Conservation (phyloP, 2,329 filamentous ascomycete species). For the Triangularia verruculosa region DNA sequence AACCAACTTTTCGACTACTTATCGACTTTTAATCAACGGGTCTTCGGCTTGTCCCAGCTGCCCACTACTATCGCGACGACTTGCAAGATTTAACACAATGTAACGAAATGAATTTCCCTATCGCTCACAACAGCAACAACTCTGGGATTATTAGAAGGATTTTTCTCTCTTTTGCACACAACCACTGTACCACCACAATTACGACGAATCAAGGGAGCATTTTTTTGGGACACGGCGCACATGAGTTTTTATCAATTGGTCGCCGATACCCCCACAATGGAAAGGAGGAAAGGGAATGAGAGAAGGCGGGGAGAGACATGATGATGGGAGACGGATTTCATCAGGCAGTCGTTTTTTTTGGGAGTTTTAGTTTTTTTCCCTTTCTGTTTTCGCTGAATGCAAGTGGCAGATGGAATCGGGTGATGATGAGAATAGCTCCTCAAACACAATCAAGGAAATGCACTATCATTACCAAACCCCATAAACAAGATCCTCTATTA, state of each 20-base stretch:
- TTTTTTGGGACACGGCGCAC: background rate
- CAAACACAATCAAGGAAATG: background rate
- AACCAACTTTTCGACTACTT: constrained; percentile 15
- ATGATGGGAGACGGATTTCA: background rate
- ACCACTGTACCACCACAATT: constrained; percentile 1
- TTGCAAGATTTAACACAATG: constrained; percentile 19
- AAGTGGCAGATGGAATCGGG: background rate
- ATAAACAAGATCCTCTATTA: background rate
- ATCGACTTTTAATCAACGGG: constrained; percentile 29
- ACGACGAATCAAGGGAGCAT: background rate
- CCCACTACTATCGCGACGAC: constrained; percentile 17
- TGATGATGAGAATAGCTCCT: background rate
- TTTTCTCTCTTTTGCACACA: background rate
- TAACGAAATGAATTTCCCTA: constrained; percentile 9
- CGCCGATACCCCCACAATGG: constrained; percentile 3
- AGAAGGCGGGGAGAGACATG: background rate
- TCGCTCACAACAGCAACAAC: constrained; percentile 4
- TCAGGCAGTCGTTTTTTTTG: background rate
- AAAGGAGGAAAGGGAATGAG: background rate
- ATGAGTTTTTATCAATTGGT: constrained; percentile 1
- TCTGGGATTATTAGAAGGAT: background rate
- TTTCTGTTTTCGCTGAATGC: background rate
- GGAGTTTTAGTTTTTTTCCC: constrained; percentile 3
- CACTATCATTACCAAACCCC: background rate
- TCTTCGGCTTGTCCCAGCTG: constrained; percentile 14